Evolutionary conservation across 441 rosid species (phyloP), one percentile per base, ranked within the genome.

Genomic region (Populus hybrid): DNA sequence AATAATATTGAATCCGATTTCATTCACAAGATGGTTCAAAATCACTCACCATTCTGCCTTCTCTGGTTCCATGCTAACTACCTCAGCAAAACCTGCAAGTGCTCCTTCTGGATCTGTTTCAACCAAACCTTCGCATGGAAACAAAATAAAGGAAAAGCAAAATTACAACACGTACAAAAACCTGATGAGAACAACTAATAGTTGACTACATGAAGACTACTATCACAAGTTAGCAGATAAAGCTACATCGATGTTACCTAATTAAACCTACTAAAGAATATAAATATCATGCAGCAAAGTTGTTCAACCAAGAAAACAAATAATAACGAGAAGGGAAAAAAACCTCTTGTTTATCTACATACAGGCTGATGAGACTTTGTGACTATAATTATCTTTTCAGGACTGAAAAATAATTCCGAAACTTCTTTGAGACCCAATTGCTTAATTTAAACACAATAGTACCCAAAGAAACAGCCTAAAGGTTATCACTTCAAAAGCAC

Each of bases 101-200:
- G 99, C 99, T 12, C 79, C 92, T 89, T 92, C 95, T 69, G 98
- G 97, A 42, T 95, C 99, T 67, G 95, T 91, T 86, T 94, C 98
- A 67, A 94, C 93, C 89, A 92, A 70, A 80, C 95, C 98, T 95
- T 75, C 70, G 30, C 18, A 67, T 73, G 18, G 21, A 30, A n/a
- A 69, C 23, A 66, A n/a, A 30, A 30, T 30, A 30, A 30, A 30
- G 73, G 16, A 70, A 66, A 26, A 34, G 61, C 5, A 76, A 11
- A 10, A 70, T 42, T 34, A 23, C 46, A 73, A 20, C 26, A 73
- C 35, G 61, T 59, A 46, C 50, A 65, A 69, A 36, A 66, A 67
- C 14, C 6, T 70, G 1, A 2, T 12, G 4, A 42, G 50, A 10
- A 67, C 1, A 30, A 2, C 73, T 30, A 50, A 50, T 21, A 5